These are phyloP conservation scores for Ramicandelaber brevisporus DNA, from an alignment of 192 early-diverging fungal genomes.

Conservation along the genomic window DNA sequence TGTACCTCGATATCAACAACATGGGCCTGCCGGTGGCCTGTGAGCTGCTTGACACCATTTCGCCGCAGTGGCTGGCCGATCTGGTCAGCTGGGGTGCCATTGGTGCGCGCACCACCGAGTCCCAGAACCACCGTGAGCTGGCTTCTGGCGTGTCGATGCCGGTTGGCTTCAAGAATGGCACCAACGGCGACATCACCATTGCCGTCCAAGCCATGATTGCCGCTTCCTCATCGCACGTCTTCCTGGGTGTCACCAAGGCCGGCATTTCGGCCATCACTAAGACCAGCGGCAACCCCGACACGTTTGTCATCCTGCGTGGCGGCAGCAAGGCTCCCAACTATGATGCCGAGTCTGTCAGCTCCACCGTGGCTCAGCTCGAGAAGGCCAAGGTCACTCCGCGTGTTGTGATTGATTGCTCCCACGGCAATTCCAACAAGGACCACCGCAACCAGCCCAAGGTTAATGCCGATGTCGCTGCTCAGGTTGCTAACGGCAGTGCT, in stretches of 20 bases:
- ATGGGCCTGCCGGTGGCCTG: constrained; percentile 64
- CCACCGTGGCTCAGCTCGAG: constrained; percentile 24
- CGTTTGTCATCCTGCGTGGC: constrained; percentile 79
- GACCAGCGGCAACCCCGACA: constrained; percentile 57
- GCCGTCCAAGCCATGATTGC: constrained; percentile 52
- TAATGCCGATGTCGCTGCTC: constrained; percentile 30
- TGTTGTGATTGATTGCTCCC: constrained; percentile 90
- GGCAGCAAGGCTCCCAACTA: constrained; percentile 80
- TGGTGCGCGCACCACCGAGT: constrained; percentile 88
- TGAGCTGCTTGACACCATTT: constrained; percentile 85
- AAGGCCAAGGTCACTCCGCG: constrained; percentile 32
- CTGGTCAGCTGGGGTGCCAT: constrained; percentile 92
- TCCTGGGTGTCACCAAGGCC: constrained; percentile 85
- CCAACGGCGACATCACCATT: constrained; percentile 64
- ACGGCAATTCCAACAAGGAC: constrained; percentile 78
- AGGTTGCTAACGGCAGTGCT: constrained; percentile 42
- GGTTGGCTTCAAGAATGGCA: constrained; percentile 97
- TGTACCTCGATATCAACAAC: constrained; percentile 55
- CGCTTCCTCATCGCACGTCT: constrained; percentile 56
- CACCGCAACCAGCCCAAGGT: constrained; percentile 70
- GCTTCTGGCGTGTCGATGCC: constrained; percentile 86
- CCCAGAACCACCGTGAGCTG: constrained; percentile 83
- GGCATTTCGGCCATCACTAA: constrained; percentile 75
- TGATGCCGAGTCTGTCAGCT: constrained; percentile 26
- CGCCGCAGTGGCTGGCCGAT: constrained; percentile 86